phyloP scores from a whole-genome alignment of 2,329 filamentous ascomycete species.

The Stachybotrys chartarum region DNA sequence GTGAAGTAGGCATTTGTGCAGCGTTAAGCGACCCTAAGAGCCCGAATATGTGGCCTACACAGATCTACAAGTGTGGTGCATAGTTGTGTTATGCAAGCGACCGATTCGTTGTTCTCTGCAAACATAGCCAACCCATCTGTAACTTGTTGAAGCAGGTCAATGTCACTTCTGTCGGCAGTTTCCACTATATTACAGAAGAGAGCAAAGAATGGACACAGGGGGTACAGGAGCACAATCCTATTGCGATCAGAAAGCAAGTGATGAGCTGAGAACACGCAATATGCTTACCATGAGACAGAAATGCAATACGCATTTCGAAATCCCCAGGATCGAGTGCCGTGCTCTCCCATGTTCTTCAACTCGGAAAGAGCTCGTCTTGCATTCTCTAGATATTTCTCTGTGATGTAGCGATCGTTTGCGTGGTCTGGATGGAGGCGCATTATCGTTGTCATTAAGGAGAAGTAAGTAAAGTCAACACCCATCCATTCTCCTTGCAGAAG shows the following conservation, averaged over 20 bases:
- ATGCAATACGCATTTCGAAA: neutral
- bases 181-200: neutral
- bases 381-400: neutral
- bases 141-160: neutral
- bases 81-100: neutral
- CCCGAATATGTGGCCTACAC: no score
- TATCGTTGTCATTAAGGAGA: neutral
- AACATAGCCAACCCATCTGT: neutral
- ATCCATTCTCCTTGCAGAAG: neutral
- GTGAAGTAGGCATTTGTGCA: no score
- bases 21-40: no score
- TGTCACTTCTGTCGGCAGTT: neutral
- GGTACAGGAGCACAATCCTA: neutral
- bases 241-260: neutral
- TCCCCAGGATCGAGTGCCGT: neutral
- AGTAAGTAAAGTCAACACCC: neutral
- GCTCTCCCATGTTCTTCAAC: neutral
- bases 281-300: neutral
- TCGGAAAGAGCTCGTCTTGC: neutral
- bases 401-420: neutral
- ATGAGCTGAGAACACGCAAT: no score
- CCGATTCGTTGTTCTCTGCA: neutral
- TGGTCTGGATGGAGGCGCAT: neutral
- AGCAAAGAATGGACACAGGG: neutral
- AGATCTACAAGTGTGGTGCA: no score